Evolutionary conservation across 169 alveolate species (phyloP).

Genomic region (Pseudocohnilembus persalinus): DNA sequence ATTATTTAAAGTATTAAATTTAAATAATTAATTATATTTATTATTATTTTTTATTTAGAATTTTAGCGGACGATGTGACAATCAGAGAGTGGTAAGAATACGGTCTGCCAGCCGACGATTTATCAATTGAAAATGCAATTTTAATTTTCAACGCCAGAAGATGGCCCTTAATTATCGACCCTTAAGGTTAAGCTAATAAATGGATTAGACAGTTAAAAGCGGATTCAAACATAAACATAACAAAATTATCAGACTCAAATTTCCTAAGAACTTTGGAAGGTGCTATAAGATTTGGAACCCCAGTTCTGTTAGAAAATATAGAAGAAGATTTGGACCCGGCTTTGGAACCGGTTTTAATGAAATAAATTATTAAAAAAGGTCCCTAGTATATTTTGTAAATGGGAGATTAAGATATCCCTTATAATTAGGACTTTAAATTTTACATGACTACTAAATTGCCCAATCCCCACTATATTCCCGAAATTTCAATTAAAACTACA

Average conservation of each 20-base stretch:
- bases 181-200: conserved; percentile 92
- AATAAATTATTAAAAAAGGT: conserved; percentile 73
- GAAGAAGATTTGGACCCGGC: conserved; percentile 85
- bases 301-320: conserved; percentile 82
- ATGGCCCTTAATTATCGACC: conserved; percentile 94
- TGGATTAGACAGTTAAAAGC: conserved; percentile 90
- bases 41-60: conserved; percentile 60
- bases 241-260: conserved; percentile 75
- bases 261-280: conserved; percentile 78
- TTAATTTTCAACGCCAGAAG: conserved; percentile 82
- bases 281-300: conserved; percentile 82
- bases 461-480: conserved; percentile 91
- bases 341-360: conserved; percentile 74
- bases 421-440: conserved; percentile 84
- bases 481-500: conserved; percentile 87
- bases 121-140: conserved; percentile 91
- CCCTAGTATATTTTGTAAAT: conserved; percentile 70
- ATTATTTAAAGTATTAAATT: no score
- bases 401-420: conserved; percentile 87
- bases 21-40: no score
- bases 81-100: conserved; percentile 86
- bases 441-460: conserved; percentile 88
- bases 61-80: conserved; percentile 89
- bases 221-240: conserved; percentile 71
- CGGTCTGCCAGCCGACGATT: conserved; percentile 88